phyloP scores from a whole-genome alignment of 805 yeast genomes.

The Cyberlindnera japonica region DNA sequence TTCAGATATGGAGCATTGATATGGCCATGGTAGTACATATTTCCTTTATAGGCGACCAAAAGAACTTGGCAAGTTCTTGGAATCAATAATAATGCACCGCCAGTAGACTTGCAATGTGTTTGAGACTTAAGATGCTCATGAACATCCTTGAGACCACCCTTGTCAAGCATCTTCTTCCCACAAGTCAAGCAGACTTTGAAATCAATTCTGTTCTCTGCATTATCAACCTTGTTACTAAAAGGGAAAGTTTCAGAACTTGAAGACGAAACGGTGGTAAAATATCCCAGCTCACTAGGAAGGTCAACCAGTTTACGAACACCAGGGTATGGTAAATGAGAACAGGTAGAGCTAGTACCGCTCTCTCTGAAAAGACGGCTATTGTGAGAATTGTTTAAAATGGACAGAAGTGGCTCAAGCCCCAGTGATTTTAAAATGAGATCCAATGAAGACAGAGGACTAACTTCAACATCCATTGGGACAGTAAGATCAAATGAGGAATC shows the following conservation, averaged over 20 bases:
- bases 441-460: constrained; percentile 3
- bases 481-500: constrained; percentile 15
- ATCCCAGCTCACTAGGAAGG: constrained; percentile 44
- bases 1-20: constrained; percentile 70
- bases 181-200: constrained; percentile 43
- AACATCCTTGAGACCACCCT: constrained; percentile 30
- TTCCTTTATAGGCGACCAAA: constrained; percentile 18
- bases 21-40: constrained; percentile 31
- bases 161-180: constrained; percentile 38
- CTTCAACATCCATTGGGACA: neutral
- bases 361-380: constrained; percentile 1
- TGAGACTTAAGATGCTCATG: constrained; percentile 28
- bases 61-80: constrained; percentile 35
- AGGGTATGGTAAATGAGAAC: constrained; percentile 38
- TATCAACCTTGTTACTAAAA: constrained; percentile 2
- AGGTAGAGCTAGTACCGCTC: neutral
- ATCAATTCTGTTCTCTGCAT: constrained; percentile 32
- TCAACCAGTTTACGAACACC: constrained; percentile 50
- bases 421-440: constrained; percentile 14
- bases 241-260: constrained; percentile 14
- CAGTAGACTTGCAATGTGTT: constrained; percentile 19
- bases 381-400: constrained; percentile 1
- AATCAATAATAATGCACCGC: constrained; percentile 34
- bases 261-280: constrained; percentile 32
- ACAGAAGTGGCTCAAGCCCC: constrained; percentile 8